Base-by-base conservation (phyloP, 345 rosid genomes). In the Populus euphratica region DNA sequence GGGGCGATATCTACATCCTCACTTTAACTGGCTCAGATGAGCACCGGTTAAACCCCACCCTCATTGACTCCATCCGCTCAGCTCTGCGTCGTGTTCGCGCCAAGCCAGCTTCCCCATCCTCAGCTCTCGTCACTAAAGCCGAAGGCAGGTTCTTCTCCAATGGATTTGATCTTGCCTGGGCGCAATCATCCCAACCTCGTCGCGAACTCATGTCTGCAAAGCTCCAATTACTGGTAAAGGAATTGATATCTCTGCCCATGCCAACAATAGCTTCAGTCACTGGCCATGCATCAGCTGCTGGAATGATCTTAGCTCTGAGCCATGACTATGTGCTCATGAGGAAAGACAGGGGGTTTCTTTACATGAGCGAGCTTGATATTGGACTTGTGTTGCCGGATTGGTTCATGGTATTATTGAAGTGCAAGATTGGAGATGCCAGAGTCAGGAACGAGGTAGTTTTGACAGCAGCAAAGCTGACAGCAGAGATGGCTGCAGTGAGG, bases 341-440 rank as follows among this genome's bases (percentile, higher is more conserved):
- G 72, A 73, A 70, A 59, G 80, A 81, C 44, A 69, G 78, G 49
- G 81, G 80, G 56, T 81, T 77, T 69, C 76, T 81, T 17, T 81
- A 81, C 78, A 81, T 77, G 84, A 81, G 84, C 23, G 84, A 81
- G 75, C n/a, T 77, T 41, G 81, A 81, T 47, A 50, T 81, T 20
- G 81, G 74, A 8, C 78, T 69, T 14, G 81, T 77, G 16, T 38
- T 81, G 12, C 81, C 84, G 3, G 67, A 74, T 0, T 77, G 70
- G 75, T 81, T 81, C 74, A 7, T 73, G 75, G 78, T 23, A 33
- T 38, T 81, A 27, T 29, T 81, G 69, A 69, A 77, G 77, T 67
- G 75, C 43, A 81, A 73, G 74, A 68, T 81, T 21, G 74, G 59
- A 6, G 77, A 77, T 9, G n/a, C 65, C 44, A 73, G 20, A 1